Percentiles rank a stretch among this genome's conserved stretches.
phyloP scores from a whole-genome alignment of 768 basidiomycete species.

The Trametes meyenii region DNA sequence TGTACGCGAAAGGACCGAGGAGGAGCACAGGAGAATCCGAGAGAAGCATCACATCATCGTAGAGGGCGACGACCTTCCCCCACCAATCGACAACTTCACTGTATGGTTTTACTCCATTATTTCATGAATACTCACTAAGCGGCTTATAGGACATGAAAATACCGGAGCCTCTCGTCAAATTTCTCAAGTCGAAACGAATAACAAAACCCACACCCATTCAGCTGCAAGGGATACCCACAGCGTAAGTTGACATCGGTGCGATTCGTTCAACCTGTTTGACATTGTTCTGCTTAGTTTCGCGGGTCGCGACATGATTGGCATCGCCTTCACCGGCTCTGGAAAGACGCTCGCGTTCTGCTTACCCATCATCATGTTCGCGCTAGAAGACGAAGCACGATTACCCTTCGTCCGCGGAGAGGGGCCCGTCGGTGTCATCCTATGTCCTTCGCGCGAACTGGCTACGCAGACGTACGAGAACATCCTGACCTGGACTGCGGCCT shows the following conservation, averaged over 20 bases:
- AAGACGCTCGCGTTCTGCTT: conserved; percentile 98
- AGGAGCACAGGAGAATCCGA: conserved; percentile 72
- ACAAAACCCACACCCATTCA: conserved; percentile 92
- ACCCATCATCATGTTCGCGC: conserved; percentile 94
- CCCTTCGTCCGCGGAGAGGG: conserved; percentile 94
- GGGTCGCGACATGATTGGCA: conserved; percentile 97
- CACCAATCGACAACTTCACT: conserved; percentile 87
- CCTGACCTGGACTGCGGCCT: conserved; percentile 78
- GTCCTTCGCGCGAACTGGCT: conserved; percentile 96
- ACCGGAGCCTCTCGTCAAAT: conserved; percentile 81
- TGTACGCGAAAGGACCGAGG: conserved; percentile 69
- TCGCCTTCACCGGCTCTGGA: conserved; percentile 98
- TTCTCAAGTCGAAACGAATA: conserved; percentile 85
- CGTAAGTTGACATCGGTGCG: conserved; percentile 52
- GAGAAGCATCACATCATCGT: conserved; percentile 93
- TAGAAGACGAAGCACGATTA: conserved; percentile 90
- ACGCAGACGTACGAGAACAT: conserved; percentile 97
- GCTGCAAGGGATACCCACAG: conserved; percentile 93
- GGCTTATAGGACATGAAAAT: conserved; percentile 91
- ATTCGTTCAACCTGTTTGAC: background rate
- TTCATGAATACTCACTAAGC: conserved; percentile 2
- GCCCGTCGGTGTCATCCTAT: conserved; percentile 94
- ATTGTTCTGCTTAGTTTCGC: conserved; percentile 62
- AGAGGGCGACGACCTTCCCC: conserved; percentile 93
- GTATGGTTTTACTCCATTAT: conserved; percentile 42